phyloP scores from a whole-genome alignment of 2,329 filamentous ascomycete genomes.

The Botrytis tulipae region DNA sequence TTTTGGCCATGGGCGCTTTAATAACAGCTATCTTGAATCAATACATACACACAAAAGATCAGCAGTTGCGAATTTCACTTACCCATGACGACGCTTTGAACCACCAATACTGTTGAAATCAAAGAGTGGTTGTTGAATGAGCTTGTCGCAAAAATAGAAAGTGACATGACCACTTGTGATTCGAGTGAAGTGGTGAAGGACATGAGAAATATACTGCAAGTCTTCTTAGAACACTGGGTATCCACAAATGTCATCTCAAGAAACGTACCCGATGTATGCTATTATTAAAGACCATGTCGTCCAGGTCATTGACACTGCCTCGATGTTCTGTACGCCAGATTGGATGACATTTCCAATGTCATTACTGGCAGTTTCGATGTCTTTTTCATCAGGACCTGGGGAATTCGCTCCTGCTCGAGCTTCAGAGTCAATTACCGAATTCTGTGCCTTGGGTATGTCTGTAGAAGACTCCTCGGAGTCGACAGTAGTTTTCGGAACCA shows the following conservation, averaged over 20 bases:
- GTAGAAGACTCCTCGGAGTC: not conserved
- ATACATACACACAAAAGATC: conserved; percentile 44
- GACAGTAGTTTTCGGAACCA: not conserved
- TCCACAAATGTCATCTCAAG: not conserved
- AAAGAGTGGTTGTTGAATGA: conserved; percentile 53
- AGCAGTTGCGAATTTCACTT: not conserved
- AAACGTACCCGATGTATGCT: conserved; percentile 28
- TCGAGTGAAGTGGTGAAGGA: conserved; percentile 19
- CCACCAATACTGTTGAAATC: conserved; percentile 26
- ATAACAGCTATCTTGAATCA: conserved; percentile 47
- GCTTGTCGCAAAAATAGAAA: conserved; percentile 44
- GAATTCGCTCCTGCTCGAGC: not conserved
- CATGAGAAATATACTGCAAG: conserved; percentile 47
- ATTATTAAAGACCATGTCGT: conserved; percentile 29
- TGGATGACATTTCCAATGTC: conserved; percentile 8
- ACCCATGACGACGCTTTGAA: conserved; percentile 19
- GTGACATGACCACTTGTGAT: conserved; percentile 41
- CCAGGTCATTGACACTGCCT: conserved; percentile 31
- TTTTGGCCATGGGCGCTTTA: conserved; percentile 54
- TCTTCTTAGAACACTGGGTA: conserved; percentile 32
- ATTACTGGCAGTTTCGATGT: not conserved
- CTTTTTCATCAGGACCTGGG: not conserved
- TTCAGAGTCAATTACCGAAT: not conserved
- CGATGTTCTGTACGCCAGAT: conserved; percentile 30
- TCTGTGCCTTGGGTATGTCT: not conserved